These are phyloP conservation scores for Boletellus ananiceps DNA, from an alignment of 768 basidiomycete genomes.

Conservation along the genomic window DNA sequence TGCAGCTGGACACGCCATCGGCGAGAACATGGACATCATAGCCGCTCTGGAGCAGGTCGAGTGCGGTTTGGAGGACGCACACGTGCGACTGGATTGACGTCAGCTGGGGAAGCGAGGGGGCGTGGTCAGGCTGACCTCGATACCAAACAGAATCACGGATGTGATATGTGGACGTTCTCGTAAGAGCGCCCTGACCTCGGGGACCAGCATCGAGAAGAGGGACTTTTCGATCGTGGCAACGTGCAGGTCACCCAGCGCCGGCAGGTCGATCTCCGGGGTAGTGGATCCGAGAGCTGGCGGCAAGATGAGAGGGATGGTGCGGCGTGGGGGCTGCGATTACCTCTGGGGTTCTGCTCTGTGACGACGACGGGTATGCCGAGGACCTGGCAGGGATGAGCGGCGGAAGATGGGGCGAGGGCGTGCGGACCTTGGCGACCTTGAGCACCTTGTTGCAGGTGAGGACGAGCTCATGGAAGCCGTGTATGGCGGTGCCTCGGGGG, in stretches of 20 bases:
- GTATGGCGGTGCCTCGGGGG: slow-evolving; percentile 46
- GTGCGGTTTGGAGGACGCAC: slow-evolving; percentile 80
- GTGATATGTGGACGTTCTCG: slow-evolving; percentile 42
- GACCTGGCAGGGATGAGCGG: slow-evolving; percentile 36
- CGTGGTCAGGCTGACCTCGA: slow-evolving; percentile 56
- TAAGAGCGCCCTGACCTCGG: slow-evolving; percentile 56
- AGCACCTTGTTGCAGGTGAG: slow-evolving; percentile 72
- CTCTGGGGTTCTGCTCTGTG: slow-evolving; percentile 82
- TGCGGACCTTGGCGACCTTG: slow-evolving; percentile 60
- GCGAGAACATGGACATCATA: slow-evolving; percentile 67
- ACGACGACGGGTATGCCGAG: slow-evolving; percentile 67
- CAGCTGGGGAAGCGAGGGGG: neutral
- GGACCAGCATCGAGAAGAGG: slow-evolving; percentile 80
- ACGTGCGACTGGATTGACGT: slow-evolving; percentile 66
- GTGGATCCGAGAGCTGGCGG: slow-evolving; percentile 63
- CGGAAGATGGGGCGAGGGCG: neutral
- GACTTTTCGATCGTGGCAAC: slow-evolving; percentile 70
- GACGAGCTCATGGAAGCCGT: slow-evolving; percentile 69
- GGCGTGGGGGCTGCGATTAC: slow-evolving; percentile 31
- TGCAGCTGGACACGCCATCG: slow-evolving; percentile 81
- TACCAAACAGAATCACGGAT: slow-evolving; percentile 76
- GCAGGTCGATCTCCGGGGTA: slow-evolving; percentile 54
- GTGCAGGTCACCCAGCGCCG: slow-evolving; percentile 50
- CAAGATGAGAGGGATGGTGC: slow-evolving; percentile 4
- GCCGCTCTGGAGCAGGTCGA: slow-evolving; percentile 54